Conservation (phyloP, 108 stramenopile species). For the Nitzschia sp. region DNA sequence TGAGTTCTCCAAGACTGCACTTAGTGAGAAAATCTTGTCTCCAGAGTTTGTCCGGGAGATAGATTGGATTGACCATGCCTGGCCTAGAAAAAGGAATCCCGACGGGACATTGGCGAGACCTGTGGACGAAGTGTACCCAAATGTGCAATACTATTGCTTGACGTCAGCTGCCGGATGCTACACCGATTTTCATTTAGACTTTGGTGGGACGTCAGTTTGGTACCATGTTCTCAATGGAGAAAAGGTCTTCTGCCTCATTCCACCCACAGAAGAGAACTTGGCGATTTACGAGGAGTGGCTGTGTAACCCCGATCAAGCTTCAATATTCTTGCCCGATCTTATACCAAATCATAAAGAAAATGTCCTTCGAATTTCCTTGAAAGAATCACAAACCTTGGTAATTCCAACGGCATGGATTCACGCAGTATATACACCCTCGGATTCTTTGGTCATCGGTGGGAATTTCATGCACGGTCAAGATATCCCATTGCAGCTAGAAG, state of each 20-base stretch:
- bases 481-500: conserved; percentile 46
- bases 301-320: conserved; percentile 52
- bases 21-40: conserved; percentile 42
- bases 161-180: conserved; percentile 79
- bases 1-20: conserved; percentile 59
- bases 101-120: background rate
- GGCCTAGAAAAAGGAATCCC: conserved; percentile 51
- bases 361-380: conserved; percentile 50
- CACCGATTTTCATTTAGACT: conserved; percentile 96
- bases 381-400: conserved; percentile 73
- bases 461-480: conserved; percentile 80
- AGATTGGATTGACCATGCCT: conserved; percentile 80
- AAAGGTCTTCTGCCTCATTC: conserved; percentile 84
- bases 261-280: conserved; percentile 75
- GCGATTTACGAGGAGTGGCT: conserved; percentile 82
- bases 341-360: conserved; percentile 26
- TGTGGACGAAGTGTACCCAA: conserved; percentile 41
- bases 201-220: conserved; percentile 95
- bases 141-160: conserved; percentile 87
- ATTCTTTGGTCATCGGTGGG: conserved; percentile 88
- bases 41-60: conserved; percentile 77
- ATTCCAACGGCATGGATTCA: conserved; percentile 95
- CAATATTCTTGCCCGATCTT: conserved; percentile 56
- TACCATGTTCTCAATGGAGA: conserved; percentile 84
- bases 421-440: conserved; percentile 88